Evolutionary conservation across 176 grass and related monocot genomes (phyloP), one percentile per base, ranked within the genome.

Genomic region (Raddia distichophylla): DNA sequence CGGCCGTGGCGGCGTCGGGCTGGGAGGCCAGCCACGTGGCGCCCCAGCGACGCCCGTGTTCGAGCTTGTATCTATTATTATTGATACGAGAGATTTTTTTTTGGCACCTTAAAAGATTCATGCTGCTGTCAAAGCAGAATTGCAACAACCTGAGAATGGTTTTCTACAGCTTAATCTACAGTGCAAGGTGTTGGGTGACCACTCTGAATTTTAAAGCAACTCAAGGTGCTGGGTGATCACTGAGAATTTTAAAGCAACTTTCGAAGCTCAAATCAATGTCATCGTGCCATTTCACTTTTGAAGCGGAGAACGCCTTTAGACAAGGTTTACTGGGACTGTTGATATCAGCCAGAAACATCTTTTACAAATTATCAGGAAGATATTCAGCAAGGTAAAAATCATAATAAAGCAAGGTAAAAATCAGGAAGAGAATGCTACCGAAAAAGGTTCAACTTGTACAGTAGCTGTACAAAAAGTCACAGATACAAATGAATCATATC

Each of bases 401-500:
- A 52, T n/a, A n/a, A n/a, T n/a, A n/a, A n/a, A 43, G 50, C 7
- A 55, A 58, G 44, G 52, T 9, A 54, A 47, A 57, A 33, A 34
- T 37, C 46, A 52, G 5, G 18, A 73, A 51, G 46, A 35, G n/a
- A 59, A 35, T 37, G 10, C 8, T 60, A 61, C 3, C 37, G 12
- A 49, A 75, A 35, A 75, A 83, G 18, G 48, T 8, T 65, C 48
- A 46, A 27, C 47, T 53, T 73, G 73, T 15, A 72, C 18, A 33
- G 32, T 32, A 33, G 48, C 46, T 83, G 70, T 75, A 80, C 67
- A 61, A 5, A 5, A 60, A 59, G 6, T 71, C 7, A 66, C 14
- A 12, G 37, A 32, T 75, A 56, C 71, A 83, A 75, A 32, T 83
- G 34, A 66, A 83, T 42, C 49, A 55, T 42, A 20, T 83, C 47